Evolutionary conservation across 1,284 basidiomycete genomes (phyloP).

Genomic region (Malassezia psittaci): DNA sequence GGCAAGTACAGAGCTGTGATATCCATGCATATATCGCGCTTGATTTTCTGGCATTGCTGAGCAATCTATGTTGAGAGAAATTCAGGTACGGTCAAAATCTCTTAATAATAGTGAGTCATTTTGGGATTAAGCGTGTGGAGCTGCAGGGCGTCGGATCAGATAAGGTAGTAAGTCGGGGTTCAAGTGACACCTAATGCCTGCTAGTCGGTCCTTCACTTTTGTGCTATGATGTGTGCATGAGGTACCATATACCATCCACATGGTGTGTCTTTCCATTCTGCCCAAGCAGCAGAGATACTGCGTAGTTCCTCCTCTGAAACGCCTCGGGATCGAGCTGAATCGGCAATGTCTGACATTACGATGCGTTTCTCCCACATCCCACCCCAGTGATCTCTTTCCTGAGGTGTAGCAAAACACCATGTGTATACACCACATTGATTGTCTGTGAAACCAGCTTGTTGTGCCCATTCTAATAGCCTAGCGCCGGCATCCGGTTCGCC

Average conservation of each 20-base stretch:
- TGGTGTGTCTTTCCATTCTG: neutral
- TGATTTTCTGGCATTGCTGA: neutral
- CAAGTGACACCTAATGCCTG: too few species aligned
- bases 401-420: constrained; percentile 3
- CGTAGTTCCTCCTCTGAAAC: neutral
- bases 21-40: neutral
- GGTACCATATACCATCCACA: constrained; percentile 4
- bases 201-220: constrained; percentile 8
- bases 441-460: neutral
- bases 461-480: constrained; percentile 1
- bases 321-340: neutral
- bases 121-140: too few species aligned
- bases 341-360: neutral
- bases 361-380: constrained; percentile 5
- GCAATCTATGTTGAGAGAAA: too few species aligned
- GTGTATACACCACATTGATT: neutral
- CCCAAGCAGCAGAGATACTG: neutral
- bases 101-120: too few species aligned
- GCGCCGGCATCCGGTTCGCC: constrained; percentile 1
- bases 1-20: neutral
- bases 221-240: neutral
- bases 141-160: too few species aligned
- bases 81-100: too few species aligned
- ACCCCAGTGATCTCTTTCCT: neutral
- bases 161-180: neutral